A percentile compares a stretch with the other conserved stretches of the same genome.
phyloP scores from a whole-genome alignment of 2,329 filamentous ascomycete genomes.

The Colletotrichum viniferum region DNA sequence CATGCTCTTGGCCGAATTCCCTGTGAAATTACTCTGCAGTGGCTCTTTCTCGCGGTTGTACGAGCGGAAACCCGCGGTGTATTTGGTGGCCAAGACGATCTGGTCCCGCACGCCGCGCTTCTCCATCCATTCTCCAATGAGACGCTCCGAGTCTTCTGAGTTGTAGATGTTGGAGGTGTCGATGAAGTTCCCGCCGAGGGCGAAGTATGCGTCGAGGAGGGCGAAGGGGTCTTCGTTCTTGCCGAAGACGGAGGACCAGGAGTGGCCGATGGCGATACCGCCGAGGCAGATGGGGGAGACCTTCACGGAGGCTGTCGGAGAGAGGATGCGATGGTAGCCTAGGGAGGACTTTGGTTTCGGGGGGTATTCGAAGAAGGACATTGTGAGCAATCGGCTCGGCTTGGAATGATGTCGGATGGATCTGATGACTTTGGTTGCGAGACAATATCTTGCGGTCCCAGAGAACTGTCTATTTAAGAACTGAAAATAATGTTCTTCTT shows the following conservation, averaged over 20 bases:
- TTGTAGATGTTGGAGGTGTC: constrained; percentile 66
- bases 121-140: constrained; percentile 63
- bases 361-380: constrained; percentile 8
- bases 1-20: constrained; percentile 46
- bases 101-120: constrained; percentile 52
- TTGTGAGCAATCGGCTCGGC: neutral
- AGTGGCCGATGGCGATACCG: constrained; percentile 27
- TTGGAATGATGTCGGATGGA: neutral
- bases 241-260: constrained; percentile 23
- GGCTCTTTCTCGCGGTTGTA: constrained; percentile 39
- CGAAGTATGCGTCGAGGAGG: constrained; percentile 61
- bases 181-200: constrained; percentile 69
- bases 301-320: constrained; percentile 23
- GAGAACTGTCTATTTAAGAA: neutral
- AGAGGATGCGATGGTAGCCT: constrained; percentile 26
- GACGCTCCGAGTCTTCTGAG: constrained; percentile 58
- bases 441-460: rapidly evolving
- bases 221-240: constrained; percentile 49
- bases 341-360: constrained; percentile 21
- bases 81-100: constrained; percentile 61
- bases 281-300: constrained; percentile 30
- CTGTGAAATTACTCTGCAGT: constrained; percentile 41
- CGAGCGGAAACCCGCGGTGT: constrained; percentile 49
- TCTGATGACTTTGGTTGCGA: neutral
- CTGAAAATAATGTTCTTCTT: neutral